These are phyloP conservation scores for Orbilia blumenaviensis DNA, from an alignment of 2,329 filamentous ascomycete species.

Conservation along the genomic window DNA sequence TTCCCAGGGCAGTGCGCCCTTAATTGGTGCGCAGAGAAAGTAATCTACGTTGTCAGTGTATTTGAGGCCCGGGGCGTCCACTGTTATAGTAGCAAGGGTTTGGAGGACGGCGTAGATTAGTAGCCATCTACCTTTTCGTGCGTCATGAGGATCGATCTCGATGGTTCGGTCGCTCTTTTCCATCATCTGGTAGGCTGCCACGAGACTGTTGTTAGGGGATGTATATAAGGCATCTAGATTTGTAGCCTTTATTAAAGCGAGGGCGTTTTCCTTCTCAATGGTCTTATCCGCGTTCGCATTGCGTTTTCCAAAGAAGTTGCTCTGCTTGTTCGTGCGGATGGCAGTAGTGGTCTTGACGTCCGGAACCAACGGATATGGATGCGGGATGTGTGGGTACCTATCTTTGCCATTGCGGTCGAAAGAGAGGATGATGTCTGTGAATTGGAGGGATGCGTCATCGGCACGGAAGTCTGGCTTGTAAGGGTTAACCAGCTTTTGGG, in stretches of 20 bases:
- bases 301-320: slow-evolving; percentile 56
- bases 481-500: slow-evolving; percentile 55
- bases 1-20: slow-evolving; percentile 69
- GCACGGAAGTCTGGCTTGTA: slow-evolving; percentile 60
- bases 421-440: slow-evolving; percentile 73
- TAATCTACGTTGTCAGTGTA: slow-evolving; percentile 68
- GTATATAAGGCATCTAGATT: slow-evolving; percentile 69
- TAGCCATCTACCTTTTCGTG: slow-evolving; percentile 70
- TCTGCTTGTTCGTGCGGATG: slow-evolving; percentile 46
- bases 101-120: slow-evolving; percentile 71
- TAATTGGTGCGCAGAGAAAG: slow-evolving; percentile 68
- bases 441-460: slow-evolving; percentile 67
- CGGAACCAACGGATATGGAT: slow-evolving; percentile 73
- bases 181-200: slow-evolving; percentile 68
- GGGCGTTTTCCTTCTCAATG: slow-evolving; percentile 65
- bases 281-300: slow-evolving; percentile 48
- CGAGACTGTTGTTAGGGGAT: slow-evolving; percentile 66
- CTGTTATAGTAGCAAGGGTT: slow-evolving; percentile 69
- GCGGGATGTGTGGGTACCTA: slow-evolving; percentile 72
- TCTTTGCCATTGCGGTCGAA: slow-evolving; percentile 71
- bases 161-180: slow-evolving; percentile 67
- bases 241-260: slow-evolving; percentile 70
- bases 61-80: slow-evolving; percentile 67
- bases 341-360: slow-evolving; percentile 42
- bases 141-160: slow-evolving; percentile 67